Base-by-base conservation (phyloP, 345 rosid species). In the Ceriops decandra region DNA sequence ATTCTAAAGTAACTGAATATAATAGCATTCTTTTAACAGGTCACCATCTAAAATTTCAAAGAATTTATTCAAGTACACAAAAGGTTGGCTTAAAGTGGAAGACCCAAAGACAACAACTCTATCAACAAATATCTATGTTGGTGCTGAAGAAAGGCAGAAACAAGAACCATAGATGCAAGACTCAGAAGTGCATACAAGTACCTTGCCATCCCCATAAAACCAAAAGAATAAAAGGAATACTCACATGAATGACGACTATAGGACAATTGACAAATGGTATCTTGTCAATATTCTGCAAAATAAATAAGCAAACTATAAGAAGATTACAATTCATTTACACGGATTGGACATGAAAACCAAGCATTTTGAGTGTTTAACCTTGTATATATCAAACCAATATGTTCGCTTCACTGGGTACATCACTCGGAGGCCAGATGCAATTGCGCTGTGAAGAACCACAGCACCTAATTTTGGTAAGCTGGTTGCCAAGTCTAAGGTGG, bases 361-460 rank as follows among this genome's bases (percentile, higher is more conserved):
- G 54, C 42, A 64, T 42, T 15, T 10, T 42, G 49, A 42, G 49
- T 42, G 49, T 42, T 42, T 54, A 54, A 86, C 97, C 93, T 93
- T 91, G 72, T 86, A 93, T 63, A 91, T 93, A 82, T 93, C 97
- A 24, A 93, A 93, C 97, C 98, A 93, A 81, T 91, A 93, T 6
- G 95, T 89, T 62, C 87, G 81, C 70, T 89, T 93, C 62, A 93
- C 97, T 2, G 98, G 93, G 74, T 88, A 91, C 90, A 93, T 81
- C 63, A 93, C 98, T 62, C 98, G 85, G 46, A 91, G 86, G 64
- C 98, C 96, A 17, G 98, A 91, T 33, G 89, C 77, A 74, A 93
- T 91, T 0, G 98, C 92, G 72, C 97, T 93, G 79, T 93, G 98
- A 59, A 93, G 96, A 80, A 93, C 90, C 71, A 93, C 98, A 0